Evolutionary conservation across 176 grass and related monocot species (phyloP).

Genomic region (Oryza glaberrima): DNA sequence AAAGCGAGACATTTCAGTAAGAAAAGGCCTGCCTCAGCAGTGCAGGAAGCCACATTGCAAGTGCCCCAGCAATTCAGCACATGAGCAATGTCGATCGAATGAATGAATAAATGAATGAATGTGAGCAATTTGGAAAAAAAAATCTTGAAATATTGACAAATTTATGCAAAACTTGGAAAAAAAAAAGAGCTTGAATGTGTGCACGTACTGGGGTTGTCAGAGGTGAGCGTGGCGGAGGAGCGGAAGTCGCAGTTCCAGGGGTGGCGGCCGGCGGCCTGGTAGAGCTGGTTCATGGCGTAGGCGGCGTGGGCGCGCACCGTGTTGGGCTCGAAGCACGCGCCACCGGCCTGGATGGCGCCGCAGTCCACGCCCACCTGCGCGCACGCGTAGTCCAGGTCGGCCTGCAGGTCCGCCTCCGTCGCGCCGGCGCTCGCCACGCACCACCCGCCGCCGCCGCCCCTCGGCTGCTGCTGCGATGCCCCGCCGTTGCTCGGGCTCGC

Average conservation of each 20-base stretch:
- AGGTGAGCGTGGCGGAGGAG: conserved; percentile 67
- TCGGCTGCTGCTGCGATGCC: conserved; percentile 13
- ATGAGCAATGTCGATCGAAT: background rate
- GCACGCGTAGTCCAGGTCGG: conserved; percentile 85
- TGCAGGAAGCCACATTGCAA: background rate
- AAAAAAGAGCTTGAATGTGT: too few species aligned
- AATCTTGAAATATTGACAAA: background rate
- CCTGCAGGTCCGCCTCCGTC: conserved; percentile 73
- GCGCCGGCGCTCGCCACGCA: conserved; percentile 74
- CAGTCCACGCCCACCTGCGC: conserved; percentile 77
- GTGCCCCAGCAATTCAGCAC: background rate
- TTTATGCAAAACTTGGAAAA: too few species aligned
- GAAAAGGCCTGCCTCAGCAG: background rate
- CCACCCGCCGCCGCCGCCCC: conserved; percentile 52
- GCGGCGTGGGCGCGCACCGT: conserved; percentile 89
- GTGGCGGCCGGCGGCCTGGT: conserved; percentile 65
- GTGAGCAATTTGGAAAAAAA: background rate
- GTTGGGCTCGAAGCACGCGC: conserved; percentile 83
- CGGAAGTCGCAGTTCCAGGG: conserved; percentile 87
- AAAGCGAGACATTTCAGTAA: background rate
- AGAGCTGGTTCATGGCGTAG: conserved; percentile 97
- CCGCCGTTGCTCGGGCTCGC: background rate
- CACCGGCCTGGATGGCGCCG: conserved; percentile 71
- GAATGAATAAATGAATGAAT: background rate
- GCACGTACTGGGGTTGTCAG: conserved; percentile 81